Base-by-base conservation (phyloP, 176 grass and related monocot species). In the Oryza nivara region DNA sequence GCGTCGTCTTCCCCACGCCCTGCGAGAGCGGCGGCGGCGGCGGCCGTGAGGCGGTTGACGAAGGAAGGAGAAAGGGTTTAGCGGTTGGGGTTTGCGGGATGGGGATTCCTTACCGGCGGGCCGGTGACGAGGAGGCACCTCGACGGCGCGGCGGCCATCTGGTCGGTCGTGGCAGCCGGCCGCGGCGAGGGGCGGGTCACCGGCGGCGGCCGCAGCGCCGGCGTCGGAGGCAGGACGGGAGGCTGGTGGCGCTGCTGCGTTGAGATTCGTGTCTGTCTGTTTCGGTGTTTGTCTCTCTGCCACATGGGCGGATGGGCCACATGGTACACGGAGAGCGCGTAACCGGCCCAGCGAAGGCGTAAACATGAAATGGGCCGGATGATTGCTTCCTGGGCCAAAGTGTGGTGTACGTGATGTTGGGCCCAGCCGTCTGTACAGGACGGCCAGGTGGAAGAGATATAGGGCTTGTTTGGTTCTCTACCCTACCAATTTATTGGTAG, bases 1-100 rank as follows among this genome's bases (percentile, higher is more conserved):
- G 84, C 70, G 91, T 99, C 81, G 93, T 94, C 91, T 99, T 96
- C 75, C 93, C 96, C 81, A 92, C 88, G 67, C 93, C 93, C 96
- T 94, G 86, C 51, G 15, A 70, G 28, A 30, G 28, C 28, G 28
- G 63, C 35, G 8, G 54, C 9, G 35, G 70, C 10, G 73, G 68
- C 38, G 35, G 35, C 12, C 66, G 40, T 77, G 58, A 90, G 16
- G 78, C 34, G 22, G 67, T 14, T 82, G 38, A 40, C 38, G 38
- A 35, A 1, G 67, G 43, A 68, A 28, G 38, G 72, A 78, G 52
- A 25, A 25, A 56, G 46, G 11, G n/a, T 41, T 46, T 41, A 30
- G 26, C 7, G 12, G 12, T 6, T 6, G 56, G 56, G 11, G 11
- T 35, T 32, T 16, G 54, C 22, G 47, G 43, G 43, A 6, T 44